Conservation (phyloP, 164 flowering plant genomes). For the Kalanchoe fedtschenkoi region DNA sequence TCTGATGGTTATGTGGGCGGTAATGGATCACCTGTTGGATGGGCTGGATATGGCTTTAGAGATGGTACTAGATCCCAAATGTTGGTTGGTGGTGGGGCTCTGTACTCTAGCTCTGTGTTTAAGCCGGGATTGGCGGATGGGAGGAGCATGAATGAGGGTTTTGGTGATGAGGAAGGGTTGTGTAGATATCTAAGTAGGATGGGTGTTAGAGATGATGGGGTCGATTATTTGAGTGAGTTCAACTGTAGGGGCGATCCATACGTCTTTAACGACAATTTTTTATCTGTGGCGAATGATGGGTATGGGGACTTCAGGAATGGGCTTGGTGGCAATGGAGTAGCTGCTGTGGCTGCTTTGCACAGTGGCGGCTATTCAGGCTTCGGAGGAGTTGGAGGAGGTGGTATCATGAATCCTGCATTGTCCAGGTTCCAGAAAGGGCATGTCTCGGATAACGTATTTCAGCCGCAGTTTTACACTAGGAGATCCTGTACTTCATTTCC, state of each 20-base stretch:
- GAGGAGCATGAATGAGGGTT: background rate
- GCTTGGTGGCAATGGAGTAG: background rate
- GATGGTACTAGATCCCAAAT: background rate
- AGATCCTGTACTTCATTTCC: background rate
- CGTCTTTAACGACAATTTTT: background rate
- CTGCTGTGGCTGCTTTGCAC: background rate
- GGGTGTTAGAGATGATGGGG: background rate
- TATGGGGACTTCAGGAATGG: background rate
- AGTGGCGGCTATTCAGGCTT: background rate
- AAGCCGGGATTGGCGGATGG: background rate
- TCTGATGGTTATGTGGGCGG: background rate
- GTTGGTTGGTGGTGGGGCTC: background rate
- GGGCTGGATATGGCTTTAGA: too few relatives aligned
- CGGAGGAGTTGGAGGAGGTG: constrained; percentile 1
- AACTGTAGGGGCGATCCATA: background rate
- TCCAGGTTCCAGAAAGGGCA: background rate
- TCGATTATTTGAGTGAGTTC: background rate
- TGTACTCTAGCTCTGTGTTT: background rate
- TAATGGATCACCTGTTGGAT: background rate
- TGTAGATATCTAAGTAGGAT: background rate
- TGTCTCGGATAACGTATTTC: background rate
- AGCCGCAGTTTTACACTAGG: background rate
- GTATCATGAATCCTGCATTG: background rate
- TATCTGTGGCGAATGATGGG: background rate
- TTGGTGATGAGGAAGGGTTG: background rate